Base-by-base conservation (phyloP, 495 filamentous ascomycete species). In the Penicillium soppii region DNA sequence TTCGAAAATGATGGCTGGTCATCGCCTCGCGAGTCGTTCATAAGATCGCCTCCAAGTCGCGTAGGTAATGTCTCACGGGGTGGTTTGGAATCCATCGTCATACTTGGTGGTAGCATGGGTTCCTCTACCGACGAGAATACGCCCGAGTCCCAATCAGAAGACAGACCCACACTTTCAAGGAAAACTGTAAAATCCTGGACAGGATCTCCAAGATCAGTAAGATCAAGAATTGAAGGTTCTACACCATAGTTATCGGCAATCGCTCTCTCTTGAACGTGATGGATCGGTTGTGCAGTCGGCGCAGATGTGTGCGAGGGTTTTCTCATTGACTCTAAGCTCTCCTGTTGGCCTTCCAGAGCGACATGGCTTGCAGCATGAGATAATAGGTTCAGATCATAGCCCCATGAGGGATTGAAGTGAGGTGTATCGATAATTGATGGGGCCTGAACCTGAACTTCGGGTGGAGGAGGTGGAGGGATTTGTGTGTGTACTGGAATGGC, bases 1-100 rank as follows among this genome's bases (percentile, higher is more conserved):
- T 83, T 80, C 8, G 83, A 87, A 16, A 82, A 76, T 1, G 83
- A 77, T 8, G 74, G 74, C 19, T 61, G 60, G 6, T 77, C 74
- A 43, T 77, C 73, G 5, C 49, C 54, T 52, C 74, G 67, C 13
- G 64, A 51, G 37, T 77, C 74, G 46, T 59, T 66, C 58, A 74
- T 62, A 0, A 70, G 30, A 44, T 78, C 71, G 1, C 62, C 58
- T 9, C 69, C 70, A 5, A 74, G 59, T 46, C 69, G 67, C n/a
- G 56, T 38, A 4, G 53, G 27, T 12, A 57, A 46, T 19, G 54
- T 61, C 20, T 76, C 70, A 23, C 71, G 66, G 16, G 65, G 37
- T 8, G 57, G 57, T 52, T 73, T 76, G 5, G 69, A 65, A 38
- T 75, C 73, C 35, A 73, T 73, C 30, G 69, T 44, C 29, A 76